A percentile compares a stretch with the other conserved stretches of the same genome.
Conservation (phyloP, 208 protist genomes). For the Lotmaria passim region DNA sequence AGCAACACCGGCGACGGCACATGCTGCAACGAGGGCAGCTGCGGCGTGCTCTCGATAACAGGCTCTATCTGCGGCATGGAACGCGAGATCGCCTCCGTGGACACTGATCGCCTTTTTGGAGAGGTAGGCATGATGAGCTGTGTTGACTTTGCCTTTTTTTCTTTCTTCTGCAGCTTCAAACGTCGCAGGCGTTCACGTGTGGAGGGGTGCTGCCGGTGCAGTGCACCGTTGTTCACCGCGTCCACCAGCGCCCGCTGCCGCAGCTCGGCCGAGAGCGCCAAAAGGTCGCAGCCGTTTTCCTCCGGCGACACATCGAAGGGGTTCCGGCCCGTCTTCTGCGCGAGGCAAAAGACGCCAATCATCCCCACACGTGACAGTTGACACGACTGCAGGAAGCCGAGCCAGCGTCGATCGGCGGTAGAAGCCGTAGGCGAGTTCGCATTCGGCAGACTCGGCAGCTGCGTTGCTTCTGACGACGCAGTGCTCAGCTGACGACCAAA, state of each 20-base stretch:
- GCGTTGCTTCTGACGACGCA: neutral
- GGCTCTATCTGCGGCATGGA: neutral
- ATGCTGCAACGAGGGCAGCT: neutral
- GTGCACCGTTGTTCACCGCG: conserved; percentile 9
- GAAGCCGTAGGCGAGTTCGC: too few species aligned
- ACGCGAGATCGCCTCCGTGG: neutral
- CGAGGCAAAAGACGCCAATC: conserved; percentile 18
- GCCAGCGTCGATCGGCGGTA: conserved; percentile 19
- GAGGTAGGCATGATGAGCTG: too few species aligned
- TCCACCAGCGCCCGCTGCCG: conserved; percentile 15
- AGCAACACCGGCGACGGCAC: neutral
- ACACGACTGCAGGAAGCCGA: conserved; percentile 26
- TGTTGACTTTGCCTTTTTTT: neutral
- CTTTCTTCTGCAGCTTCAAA: neutral
- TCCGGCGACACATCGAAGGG: neutral
- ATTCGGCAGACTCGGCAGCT: neutral
- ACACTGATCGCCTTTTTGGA: too few species aligned
- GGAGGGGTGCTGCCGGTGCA: neutral
- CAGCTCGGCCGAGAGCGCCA: conserved; percentile 10
- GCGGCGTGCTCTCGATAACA: neutral
- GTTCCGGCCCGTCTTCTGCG: too few species aligned
- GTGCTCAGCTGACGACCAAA: conserved; percentile 13
- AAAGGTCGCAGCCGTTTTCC: neutral
- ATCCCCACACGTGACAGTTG: conserved; percentile 13
- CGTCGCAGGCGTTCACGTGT: neutral